phyloP scores from a whole-genome alignment of 2,329 filamentous ascomycete genomes.

The Xylariaceae sp. region DNA sequence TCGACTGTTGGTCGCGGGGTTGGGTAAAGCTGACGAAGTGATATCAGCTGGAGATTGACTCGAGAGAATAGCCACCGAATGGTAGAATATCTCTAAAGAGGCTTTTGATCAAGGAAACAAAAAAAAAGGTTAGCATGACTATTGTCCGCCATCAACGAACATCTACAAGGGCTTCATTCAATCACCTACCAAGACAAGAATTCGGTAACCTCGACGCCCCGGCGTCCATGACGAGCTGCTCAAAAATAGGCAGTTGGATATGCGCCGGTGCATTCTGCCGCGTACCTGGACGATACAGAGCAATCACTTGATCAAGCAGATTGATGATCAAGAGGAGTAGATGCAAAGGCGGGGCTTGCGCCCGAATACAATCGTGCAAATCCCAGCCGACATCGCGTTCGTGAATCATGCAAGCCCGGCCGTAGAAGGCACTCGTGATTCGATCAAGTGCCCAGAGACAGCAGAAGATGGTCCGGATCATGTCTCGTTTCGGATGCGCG shows the following conservation, averaged over 20 bases:
- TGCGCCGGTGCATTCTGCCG: slow-evolving; percentile 43
- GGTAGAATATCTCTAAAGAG: slow-evolving; percentile 58
- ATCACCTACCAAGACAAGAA: slow-evolving; percentile 42
- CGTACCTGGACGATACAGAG: slow-evolving; percentile 52
- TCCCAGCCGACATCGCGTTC: slow-evolving; percentile 54
- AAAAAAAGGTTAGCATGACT: slow-evolving; percentile 18
- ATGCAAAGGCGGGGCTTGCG: slow-evolving; percentile 50
- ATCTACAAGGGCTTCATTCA: not conserved
- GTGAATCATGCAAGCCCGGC: slow-evolving; percentile 54
- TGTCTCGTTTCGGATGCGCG: slow-evolving; percentile 34
- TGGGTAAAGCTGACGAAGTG: slow-evolving; percentile 38
- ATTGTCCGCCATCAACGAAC: not conserved
- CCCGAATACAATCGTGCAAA: slow-evolving; percentile 44
- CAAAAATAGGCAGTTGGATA: slow-evolving; percentile 51
- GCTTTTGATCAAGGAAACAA: slow-evolving; percentile 31
- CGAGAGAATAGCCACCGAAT: slow-evolving; percentile 58
- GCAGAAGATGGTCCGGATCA: slow-evolving; percentile 46
- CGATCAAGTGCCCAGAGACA: slow-evolving; percentile 57
- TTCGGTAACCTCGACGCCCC: slow-evolving; percentile 46
- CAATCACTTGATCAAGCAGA: slow-evolving; percentile 54
- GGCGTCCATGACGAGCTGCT: slow-evolving; percentile 51
- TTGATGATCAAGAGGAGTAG: slow-evolving; percentile 50
- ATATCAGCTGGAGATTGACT: slow-evolving; percentile 46
- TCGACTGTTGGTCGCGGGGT: slow-evolving; percentile 48
- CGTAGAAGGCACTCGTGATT: slow-evolving; percentile 54